phyloP scores from a whole-genome alignment of 257 asterid species.

The Salvia hispanica region DNA sequence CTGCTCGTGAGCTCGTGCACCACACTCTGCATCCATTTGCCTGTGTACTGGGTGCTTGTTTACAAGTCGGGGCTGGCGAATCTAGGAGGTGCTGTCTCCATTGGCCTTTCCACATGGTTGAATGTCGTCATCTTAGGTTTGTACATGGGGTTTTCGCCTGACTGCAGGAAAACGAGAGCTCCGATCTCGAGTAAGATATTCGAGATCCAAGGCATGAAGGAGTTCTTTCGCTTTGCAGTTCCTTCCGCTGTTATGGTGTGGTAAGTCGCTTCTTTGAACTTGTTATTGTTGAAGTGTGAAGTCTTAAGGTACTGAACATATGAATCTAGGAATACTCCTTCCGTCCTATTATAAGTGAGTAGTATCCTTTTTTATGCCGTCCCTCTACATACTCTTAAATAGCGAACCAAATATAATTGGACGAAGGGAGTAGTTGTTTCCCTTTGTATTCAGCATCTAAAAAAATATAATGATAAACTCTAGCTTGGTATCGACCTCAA shows the following conservation, averaged over 20 bases:
- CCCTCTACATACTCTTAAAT: too few relatives aligned
- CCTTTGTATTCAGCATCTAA: too few relatives aligned
- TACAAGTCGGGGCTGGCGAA: conserved; percentile 42
- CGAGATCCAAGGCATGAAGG: conserved; percentile 48
- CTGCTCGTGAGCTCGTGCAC: conserved; percentile 56
- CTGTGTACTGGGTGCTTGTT: conserved; percentile 57
- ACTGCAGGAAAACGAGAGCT: conserved; percentile 56
- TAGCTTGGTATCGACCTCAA: too few relatives aligned
- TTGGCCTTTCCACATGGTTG: conserved; percentile 54
- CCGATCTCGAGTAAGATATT: conserved; percentile 57
- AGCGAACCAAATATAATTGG: too few relatives aligned
- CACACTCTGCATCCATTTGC: conserved; percentile 54
- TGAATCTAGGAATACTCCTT: too few relatives aligned
- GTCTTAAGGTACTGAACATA: too few relatives aligned
- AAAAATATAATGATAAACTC: too few relatives aligned
- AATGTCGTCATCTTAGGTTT: conserved; percentile 45
- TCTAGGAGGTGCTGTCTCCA: conserved; percentile 68
- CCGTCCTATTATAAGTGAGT: too few relatives aligned
- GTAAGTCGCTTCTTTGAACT: conserved; percentile 46
- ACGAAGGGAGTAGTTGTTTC: too few relatives aligned
- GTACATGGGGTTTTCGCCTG: conserved; percentile 53
- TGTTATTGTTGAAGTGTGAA: too few relatives aligned
- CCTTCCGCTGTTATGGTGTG: conserved; percentile 77
- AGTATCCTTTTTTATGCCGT: too few relatives aligned
- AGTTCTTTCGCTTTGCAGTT: conserved; percentile 62